These are phyloP conservation scores for Colletotrichum falcatum DNA, from an alignment of 2,329 filamentous ascomycete genomes.

Conservation along the genomic window DNA sequence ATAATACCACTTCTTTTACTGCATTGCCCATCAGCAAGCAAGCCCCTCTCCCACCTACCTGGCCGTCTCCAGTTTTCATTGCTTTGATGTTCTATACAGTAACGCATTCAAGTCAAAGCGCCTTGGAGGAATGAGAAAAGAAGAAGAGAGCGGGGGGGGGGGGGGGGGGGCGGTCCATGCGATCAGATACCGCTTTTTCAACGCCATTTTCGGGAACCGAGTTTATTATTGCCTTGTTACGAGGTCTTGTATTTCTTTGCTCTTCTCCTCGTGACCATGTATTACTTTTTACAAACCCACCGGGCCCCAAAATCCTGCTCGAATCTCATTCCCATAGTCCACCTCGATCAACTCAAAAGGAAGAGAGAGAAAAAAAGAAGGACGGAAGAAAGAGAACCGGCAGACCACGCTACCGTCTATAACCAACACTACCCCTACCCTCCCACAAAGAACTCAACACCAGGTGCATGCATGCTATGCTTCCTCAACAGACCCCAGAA, in stretches of 20 bases:
- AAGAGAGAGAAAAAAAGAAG: too few relatives aligned
- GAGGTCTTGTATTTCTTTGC: neutral
- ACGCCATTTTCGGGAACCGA: neutral
- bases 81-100: too few relatives aligned
- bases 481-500: neutral
- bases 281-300: slow-evolving; percentile 17
- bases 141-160: too few relatives aligned
- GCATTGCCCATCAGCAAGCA: neutral
- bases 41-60: too few relatives aligned
- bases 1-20: slow-evolving; percentile 14
- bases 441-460: neutral
- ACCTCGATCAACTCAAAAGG: too few relatives aligned
- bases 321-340: neutral
- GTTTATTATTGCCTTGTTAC: neutral
- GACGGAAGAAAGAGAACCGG: neutral
- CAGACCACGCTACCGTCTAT: neutral
- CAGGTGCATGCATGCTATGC: slow-evolving; percentile 6
- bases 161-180: too few relatives aligned
- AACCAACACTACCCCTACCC: neutral
- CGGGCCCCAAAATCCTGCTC: too few relatives aligned
- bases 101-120: too few relatives aligned
- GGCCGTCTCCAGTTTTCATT: neutral
- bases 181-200: neutral
- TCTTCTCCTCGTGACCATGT: neutral
- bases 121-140: too few relatives aligned